Evolutionary conservation across 2,329 filamentous ascomycete genomes (phyloP).

Genomic region (Colletotrichum tabaci): DNA sequence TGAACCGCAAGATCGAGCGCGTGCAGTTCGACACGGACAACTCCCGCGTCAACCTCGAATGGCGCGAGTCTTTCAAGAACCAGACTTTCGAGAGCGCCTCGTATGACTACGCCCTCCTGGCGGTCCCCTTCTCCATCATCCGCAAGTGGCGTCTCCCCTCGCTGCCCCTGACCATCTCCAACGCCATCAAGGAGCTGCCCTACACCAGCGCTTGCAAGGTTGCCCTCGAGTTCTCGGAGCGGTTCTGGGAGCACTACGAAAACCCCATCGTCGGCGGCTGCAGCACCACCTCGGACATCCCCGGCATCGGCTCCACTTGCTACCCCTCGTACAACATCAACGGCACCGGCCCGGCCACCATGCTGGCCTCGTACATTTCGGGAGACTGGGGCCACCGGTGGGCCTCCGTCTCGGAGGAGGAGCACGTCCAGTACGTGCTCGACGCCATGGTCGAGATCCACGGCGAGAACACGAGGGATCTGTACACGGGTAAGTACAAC

Average conservation of each 20-base stretch:
- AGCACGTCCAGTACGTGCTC: constrained; percentile 75
- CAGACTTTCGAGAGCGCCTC: constrained; percentile 60
- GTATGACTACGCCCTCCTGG: constrained; percentile 78
- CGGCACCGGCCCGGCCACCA: constrained; percentile 71
- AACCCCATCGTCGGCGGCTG: constrained; percentile 76
- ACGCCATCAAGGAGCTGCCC: constrained; percentile 63
- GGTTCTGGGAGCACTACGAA: constrained; percentile 69
- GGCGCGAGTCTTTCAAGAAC: constrained; percentile 62
- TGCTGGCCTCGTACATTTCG: constrained; percentile 72
- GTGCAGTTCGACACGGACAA: constrained; percentile 66
- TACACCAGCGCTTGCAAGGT: constrained; percentile 69
- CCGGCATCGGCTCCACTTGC: constrained; percentile 73
- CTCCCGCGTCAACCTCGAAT: constrained; percentile 71
- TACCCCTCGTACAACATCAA: constrained; percentile 79
- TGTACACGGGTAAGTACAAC: constrained; percentile 77
- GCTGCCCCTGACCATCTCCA: constrained; percentile 58
- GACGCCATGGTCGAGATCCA: constrained; percentile 79
- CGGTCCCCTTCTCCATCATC: constrained; percentile 75
- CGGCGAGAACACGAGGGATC: constrained; percentile 69
- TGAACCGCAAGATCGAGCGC: constrained; percentile 70
- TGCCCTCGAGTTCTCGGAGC: constrained; percentile 77
- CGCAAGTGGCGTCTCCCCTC: constrained; percentile 72
- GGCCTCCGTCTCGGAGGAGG: constrained; percentile 61
- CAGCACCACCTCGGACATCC: constrained; percentile 69
- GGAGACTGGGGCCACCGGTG: constrained; percentile 55